Evolutionary conservation across 2,329 filamentous ascomycete genomes (phyloP), one percentile per base, ranked within the genome.

Genomic region (Rhytidhysteron rufulum): DNA sequence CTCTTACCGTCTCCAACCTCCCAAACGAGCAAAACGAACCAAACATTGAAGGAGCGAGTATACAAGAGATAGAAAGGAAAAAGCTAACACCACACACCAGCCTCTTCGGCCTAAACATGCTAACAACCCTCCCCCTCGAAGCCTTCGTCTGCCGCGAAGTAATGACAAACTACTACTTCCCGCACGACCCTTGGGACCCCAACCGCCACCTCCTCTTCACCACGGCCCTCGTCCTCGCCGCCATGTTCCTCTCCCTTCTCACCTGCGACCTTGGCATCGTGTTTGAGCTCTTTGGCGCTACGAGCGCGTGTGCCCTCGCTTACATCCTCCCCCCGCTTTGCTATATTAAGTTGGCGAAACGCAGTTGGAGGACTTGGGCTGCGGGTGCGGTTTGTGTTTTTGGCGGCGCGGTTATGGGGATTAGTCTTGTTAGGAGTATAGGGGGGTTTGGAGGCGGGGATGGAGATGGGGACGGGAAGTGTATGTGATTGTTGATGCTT

Each of bases 31-130:
- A n/a, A n/a, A n/a, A n/a, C n/a, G n/a, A n/a, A n/a, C n/a, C n/a
- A n/a, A n/a, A n/a, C n/a, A n/a, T n/a, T n/a, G n/a, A n/a, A n/a
- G n/a, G n/a, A n/a, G n/a, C n/a, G n/a, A n/a, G n/a, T n/a, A n/a
- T n/a, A n/a, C n/a, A n/a, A n/a, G n/a, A n/a, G n/a, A n/a, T n/a
- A n/a, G n/a, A n/a, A n/a, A n/a, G n/a, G n/a, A n/a, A n/a, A n/a
- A n/a, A n/a, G n/a, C n/a, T n/a, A n/a, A n/a, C n/a, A n/a, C n/a
- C 8, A 27, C 24, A 7, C 8, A 7, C 24, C 46, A 76, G 74
- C 37, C 96, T 88, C 69, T 97, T 98, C 61, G 93, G 93, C 2
- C 78, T 98, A 51, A 98, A 98, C 74, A 98, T 98, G 93, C 81
- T 98, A 56, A 96, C 93, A 11, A 97, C 93, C 2, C 74, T 98